Percentiles rank a stretch among this genome's conserved stretches.
phyloP scores from a whole-genome alignment of 495 filamentous ascomycete species.

The Daldinia decipiens region DNA sequence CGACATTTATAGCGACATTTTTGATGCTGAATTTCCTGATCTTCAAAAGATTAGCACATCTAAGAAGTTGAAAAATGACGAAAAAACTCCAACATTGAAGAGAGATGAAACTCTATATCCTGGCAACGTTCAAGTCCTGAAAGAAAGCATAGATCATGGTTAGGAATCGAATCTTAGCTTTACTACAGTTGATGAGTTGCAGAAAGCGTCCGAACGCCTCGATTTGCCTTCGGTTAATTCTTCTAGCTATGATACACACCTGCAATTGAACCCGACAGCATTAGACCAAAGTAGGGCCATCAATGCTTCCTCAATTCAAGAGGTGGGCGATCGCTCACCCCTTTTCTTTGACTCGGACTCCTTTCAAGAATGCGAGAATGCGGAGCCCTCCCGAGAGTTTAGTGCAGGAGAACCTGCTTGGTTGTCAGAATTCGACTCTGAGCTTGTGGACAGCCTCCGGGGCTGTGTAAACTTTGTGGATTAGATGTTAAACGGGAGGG shows the following conservation, averaged over 20 bases:
- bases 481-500: constrained; percentile 4
- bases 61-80: constrained; percentile 31
- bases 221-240: constrained; percentile 29
- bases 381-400: background rate
- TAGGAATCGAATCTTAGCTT: constrained; percentile 46
- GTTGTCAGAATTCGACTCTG: constrained; percentile 60
- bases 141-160: constrained; percentile 48
- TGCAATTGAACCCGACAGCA: background rate
- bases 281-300: no score
- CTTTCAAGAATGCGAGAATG: constrained; percentile 14
- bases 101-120: constrained; percentile 46
- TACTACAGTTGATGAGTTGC: constrained; percentile 49
- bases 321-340: constrained; percentile 6
- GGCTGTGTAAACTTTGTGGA: constrained; percentile 62
- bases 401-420: constrained; percentile 53
- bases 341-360: constrained; percentile 28
- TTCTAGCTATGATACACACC: background rate
- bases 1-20: constrained; percentile 34
- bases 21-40: constrained; percentile 43
- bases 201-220: constrained; percentile 39
- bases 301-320: background rate
- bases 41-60: constrained; percentile 31
- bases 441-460: constrained; percentile 59
- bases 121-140: constrained; percentile 38
- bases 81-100: constrained; percentile 48